phyloP scores from a whole-genome alignment of 306 rosid genomes.

The Amphicarpaea edgeworthii region DNA sequence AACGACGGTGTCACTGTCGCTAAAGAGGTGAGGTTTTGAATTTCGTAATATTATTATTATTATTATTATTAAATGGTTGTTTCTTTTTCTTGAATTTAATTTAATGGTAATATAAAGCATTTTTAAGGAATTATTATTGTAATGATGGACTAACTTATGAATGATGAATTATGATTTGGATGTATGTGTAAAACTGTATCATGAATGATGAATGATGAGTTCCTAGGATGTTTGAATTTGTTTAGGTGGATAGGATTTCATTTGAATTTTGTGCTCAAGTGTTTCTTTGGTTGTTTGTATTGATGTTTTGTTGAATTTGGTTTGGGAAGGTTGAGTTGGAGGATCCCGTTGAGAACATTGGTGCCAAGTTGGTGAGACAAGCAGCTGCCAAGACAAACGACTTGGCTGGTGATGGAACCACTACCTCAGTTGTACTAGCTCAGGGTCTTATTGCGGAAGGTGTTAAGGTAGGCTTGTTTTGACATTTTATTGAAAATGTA shows the following conservation, averaged over 20 bases:
- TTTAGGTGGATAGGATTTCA: too few species aligned
- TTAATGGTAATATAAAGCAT: too few species aligned
- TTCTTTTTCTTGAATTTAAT: background rate
- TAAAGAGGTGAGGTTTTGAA: conserved; percentile 68
- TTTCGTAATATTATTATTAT: background rate
- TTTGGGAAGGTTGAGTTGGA: conserved; percentile 87
- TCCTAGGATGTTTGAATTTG: too few species aligned
- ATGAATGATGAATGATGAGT: too few species aligned
- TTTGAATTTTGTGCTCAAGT: too few species aligned
- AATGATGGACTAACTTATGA: too few species aligned
- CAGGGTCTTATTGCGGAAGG: conserved; percentile 99
- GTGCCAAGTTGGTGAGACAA: conserved; percentile 98
- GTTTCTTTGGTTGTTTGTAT: background rate
- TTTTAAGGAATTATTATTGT: too few species aligned
- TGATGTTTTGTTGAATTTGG: background rate
- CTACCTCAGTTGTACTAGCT: conserved; percentile 97
- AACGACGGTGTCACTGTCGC: conserved; percentile 99
- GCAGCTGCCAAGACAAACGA: conserved; percentile 99
- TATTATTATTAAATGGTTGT: background rate
- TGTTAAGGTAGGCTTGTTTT: conserved; percentile 83
- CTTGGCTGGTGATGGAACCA: conserved; percentile 99
- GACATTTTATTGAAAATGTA: background rate
- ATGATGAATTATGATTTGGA: too few species aligned
- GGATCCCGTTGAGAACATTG: conserved; percentile 99
- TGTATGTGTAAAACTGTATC: too few species aligned